phyloP scores from a whole-genome alignment of 73 alveolate species.

The Paramecium bursaria region DNA sequence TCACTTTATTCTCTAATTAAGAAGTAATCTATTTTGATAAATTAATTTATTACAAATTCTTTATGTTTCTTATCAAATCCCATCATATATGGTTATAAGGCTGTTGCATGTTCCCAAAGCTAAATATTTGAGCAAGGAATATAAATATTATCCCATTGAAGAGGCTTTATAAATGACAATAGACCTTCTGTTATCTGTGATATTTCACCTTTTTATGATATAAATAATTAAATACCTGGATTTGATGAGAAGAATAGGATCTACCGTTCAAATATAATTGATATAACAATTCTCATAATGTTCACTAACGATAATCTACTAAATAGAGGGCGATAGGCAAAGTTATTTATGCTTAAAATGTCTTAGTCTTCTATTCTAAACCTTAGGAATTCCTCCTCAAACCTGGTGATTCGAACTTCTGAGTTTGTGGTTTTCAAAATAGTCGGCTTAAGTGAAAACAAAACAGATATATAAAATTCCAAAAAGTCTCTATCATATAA shows the following conservation, averaged over 20 bases:
- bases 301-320: slow-evolving; percentile 37
- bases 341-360: slow-evolving; percentile 5
- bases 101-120: slow-evolving; percentile 35
- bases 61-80: slow-evolving; percentile 52
- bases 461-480: slow-evolving; percentile 39
- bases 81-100: slow-evolving; percentile 35
- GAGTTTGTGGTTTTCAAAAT: background rate
- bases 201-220: background rate
- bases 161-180: slow-evolving; percentile 30
- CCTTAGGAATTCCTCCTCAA: slow-evolving; percentile 28
- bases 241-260: slow-evolving; percentile 45
- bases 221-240: background rate
- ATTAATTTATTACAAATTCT: background rate
- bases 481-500: slow-evolving; percentile 15
- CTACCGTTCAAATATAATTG: slow-evolving; percentile 29
- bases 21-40: background rate
- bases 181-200: slow-evolving; percentile 36
- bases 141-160: slow-evolving; percentile 39
- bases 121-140: slow-evolving; percentile 46
- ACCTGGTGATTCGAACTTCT: slow-evolving; percentile 42
- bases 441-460: slow-evolving; percentile 6
- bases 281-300: slow-evolving; percentile 53
- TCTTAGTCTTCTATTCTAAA: slow-evolving; percentile 48
- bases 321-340: slow-evolving; percentile 38
- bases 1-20: background rate